Percentiles rank a stretch among this genome's conserved stretches.
Evolutionary conservation across 352 stramenopile species (phyloP).

Genomic region (Phytophthora pisi): DNA sequence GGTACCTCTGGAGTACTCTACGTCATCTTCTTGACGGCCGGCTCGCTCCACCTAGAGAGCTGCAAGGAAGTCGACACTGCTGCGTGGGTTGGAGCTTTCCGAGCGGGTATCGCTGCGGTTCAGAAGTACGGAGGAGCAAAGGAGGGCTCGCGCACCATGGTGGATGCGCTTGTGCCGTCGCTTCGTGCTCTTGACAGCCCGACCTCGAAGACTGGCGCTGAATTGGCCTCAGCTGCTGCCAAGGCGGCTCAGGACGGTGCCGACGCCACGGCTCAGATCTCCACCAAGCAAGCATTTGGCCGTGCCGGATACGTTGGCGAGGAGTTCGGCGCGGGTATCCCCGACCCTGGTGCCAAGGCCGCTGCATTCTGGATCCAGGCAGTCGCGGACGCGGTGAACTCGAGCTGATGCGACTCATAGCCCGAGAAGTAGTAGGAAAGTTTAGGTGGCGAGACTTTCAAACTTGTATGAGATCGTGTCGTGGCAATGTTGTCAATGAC

Average conservation of each 20-base stretch:
- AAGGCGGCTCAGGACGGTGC: conserved; percentile 85
- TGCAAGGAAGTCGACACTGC: conserved; percentile 35
- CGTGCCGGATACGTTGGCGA: conserved; percentile 90
- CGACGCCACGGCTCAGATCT: conserved; percentile 91
- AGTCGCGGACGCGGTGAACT: conserved; percentile 52
- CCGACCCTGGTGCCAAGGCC: conserved; percentile 95
- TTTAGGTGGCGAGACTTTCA: conserved; percentile 2
- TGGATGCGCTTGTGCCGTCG: conserved; percentile 95
- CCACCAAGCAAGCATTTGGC: conserved; percentile 71
- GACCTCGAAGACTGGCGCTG: conserved; percentile 24
- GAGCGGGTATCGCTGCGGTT: conserved; percentile 78
- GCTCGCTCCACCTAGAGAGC: conserved; percentile 56
- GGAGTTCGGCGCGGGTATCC: conserved; percentile 84
- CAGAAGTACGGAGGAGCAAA: conserved; percentile 94
- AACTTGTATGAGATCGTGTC: neutral
- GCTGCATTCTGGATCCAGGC: conserved; percentile 91
- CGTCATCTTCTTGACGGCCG: conserved; percentile 92
- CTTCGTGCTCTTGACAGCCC: conserved; percentile 53
- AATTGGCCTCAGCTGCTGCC: conserved; percentile 58
- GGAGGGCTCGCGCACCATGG: conserved; percentile 95
- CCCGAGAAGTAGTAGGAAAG: neutral
- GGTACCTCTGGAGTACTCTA: conserved; percentile 95
- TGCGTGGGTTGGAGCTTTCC: conserved; percentile 65
- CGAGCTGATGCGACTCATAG: conserved; percentile 19
- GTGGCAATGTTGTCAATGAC: conserved; percentile 1